phyloP scores from a whole-genome alignment of 202 grass and related monocot genomes.

The Alloteropsis angusta region DNA sequence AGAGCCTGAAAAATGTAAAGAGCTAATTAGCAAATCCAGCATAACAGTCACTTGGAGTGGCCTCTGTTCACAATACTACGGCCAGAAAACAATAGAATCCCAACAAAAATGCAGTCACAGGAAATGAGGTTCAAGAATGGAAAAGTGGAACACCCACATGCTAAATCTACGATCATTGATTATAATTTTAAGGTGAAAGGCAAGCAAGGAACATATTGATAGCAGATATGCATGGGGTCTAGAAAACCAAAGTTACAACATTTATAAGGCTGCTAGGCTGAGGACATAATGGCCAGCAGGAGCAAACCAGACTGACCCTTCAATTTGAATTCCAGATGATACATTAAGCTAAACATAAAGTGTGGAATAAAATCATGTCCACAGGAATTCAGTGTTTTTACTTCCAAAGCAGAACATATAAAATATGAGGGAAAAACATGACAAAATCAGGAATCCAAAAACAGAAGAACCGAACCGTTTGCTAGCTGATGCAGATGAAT shows the following conservation, averaged over 20 bases:
- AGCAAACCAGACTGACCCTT: too few relatives aligned
- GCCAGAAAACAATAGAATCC: conserved; percentile 3
- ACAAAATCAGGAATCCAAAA: neutral
- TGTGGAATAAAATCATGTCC: neutral
- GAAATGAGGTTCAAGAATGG: neutral
- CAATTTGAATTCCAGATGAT: neutral
- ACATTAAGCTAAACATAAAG: neutral
- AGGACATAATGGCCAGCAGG: too few relatives aligned
- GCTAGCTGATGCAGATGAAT: neutral
- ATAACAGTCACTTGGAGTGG: neutral
- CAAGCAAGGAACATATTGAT: neutral
- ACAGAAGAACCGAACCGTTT: neutral
- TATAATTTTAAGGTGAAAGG: neutral
- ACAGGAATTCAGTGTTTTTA: neutral
- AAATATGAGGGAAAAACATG: conserved; percentile 4
- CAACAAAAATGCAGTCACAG: neutral
- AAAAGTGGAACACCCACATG: neutral
- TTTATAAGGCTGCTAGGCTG: too few relatives aligned
- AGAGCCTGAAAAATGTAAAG: conserved; percentile 55
- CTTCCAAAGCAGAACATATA: neutral
- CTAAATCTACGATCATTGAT: conserved; percentile 1
- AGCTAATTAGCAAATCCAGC: conserved; percentile 21
- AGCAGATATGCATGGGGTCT: too few relatives aligned
- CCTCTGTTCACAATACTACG: neutral
- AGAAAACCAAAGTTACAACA: too few relatives aligned